These are phyloP conservation scores for Carex myosuroides DNA, from an alignment of 176 grass and related monocot species.

Conservation along the genomic window DNA sequence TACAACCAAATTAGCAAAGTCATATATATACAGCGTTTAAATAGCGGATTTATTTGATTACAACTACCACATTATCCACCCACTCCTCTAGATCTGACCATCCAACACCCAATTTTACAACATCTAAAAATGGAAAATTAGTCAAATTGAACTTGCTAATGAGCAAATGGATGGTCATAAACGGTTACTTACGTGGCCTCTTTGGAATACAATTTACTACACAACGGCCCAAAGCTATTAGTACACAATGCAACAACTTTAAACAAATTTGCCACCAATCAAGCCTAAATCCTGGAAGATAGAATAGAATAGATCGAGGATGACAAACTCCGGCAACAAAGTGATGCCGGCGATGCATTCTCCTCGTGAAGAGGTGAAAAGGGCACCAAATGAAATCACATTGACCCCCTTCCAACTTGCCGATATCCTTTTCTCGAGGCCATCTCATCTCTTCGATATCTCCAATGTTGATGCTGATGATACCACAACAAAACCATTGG, in stretches of 20 bases:
- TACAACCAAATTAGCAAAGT: not conserved
- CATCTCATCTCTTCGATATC: constrained; percentile 7
- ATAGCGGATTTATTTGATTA: not conserved
- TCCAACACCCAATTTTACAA: not conserved
- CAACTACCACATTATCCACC: not conserved
- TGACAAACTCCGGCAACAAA: constrained; percentile 28
- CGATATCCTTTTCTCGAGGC: constrained; percentile 12
- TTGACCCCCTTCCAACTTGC: constrained; percentile 16
- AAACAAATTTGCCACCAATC: constrained; percentile 17
- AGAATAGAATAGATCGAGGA: not conserved
- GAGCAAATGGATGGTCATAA: constrained; percentile 1
- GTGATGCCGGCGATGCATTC: constrained; percentile 22
- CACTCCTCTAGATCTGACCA: not conserved
- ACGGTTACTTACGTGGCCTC: not conserved
- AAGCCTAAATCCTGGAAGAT: not conserved
- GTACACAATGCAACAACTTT: constrained; percentile 18
- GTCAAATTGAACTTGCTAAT: constrained; percentile 4
- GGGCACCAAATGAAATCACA: not conserved
- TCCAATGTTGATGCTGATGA: not conserved
- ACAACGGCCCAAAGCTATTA: not conserved
- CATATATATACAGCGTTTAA: not conserved
- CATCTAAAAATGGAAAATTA: constrained; percentile 7
- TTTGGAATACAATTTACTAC: not conserved
- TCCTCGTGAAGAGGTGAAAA: constrained; percentile 9
- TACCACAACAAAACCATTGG: not conserved